Percentiles rank a stretch among this genome's conserved stretches.
Conservation (phyloP, 257 asterid genomes). For the Sherardia arvensis region DNA sequence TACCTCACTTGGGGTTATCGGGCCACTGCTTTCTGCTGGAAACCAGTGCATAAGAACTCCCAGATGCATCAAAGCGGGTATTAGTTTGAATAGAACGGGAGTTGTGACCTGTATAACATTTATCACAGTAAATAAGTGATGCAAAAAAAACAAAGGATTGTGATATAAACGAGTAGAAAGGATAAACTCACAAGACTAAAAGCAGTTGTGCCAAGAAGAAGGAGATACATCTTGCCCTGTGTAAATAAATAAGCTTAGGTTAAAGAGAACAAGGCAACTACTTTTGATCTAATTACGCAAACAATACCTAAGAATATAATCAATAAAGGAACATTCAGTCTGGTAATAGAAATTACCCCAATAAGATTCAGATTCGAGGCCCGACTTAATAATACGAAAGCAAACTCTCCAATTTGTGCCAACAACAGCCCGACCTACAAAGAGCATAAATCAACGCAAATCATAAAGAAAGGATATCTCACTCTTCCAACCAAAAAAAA, state of each 20-base stretch:
- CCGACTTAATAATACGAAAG: constrained; percentile 88
- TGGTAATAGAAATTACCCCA: constrained; percentile 37
- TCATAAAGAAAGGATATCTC: constrained; percentile 4
- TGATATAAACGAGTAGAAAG: not conserved
- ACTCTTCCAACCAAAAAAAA: not conserved
- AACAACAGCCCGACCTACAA: constrained; percentile 76
- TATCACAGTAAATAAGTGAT: not conserved
- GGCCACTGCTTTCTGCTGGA: constrained; percentile 50
- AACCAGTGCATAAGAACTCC: constrained; percentile 88
- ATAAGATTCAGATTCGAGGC: constrained; percentile 80
- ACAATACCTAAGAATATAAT: not conserved
- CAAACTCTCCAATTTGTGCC: constrained; percentile 97
- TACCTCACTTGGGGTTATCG: constrained; percentile 42
- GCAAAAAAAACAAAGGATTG: not conserved
- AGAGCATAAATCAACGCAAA: constrained; percentile 7
- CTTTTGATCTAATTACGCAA: not conserved
- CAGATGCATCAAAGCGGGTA: constrained; percentile 68
- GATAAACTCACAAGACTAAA: constrained; percentile 67
- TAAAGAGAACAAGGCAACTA: not conserved
- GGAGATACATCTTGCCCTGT: constrained; percentile 92
- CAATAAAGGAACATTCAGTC: not conserved
- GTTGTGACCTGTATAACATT: constrained; percentile 65
- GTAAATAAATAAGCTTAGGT: constrained; percentile 12
- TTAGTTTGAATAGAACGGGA: constrained; percentile 76
- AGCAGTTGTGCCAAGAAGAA: constrained; percentile 95